Evolutionary conservation across 768 basidiomycete genomes (phyloP).

Genomic region (Trametes cingulata): DNA sequence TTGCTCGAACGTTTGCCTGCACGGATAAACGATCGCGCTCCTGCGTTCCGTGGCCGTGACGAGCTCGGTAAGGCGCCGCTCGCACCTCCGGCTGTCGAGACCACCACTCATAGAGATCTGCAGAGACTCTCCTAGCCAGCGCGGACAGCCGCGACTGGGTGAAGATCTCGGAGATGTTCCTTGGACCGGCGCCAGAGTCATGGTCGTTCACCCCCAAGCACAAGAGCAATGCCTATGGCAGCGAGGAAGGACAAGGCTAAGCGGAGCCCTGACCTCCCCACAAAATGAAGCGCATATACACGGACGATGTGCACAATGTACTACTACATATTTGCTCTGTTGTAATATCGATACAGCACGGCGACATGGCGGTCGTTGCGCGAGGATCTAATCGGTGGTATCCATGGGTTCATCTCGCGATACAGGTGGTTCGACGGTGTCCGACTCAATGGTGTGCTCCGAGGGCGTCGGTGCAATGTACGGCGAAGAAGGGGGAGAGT

Average conservation of each 20-base stretch:
- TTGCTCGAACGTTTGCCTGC: constrained; percentile 81
- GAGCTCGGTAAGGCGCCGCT: constrained; percentile 62
- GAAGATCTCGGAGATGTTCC: constrained; percentile 92
- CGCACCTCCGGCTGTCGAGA: constrained; percentile 6
- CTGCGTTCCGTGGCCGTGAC: constrained; percentile 82
- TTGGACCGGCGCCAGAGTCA: constrained; percentile 80
- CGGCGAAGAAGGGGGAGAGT: constrained; percentile 28
- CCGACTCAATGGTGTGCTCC: constrained; percentile 26
- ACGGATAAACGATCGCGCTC: constrained; percentile 88
- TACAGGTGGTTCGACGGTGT: constrained; percentile 21
- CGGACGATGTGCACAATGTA: constrained; percentile 1
- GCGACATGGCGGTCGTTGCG: too few relatives aligned
- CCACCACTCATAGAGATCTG: neutral
- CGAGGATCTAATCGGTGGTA: neutral
- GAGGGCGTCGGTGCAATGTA: constrained; percentile 15
- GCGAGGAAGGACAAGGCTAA: constrained; percentile 61
- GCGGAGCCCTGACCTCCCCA: neutral
- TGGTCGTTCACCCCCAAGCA: constrained; percentile 93
- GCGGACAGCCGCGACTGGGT: constrained; percentile 85
- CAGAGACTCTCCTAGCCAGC: constrained; percentile 85
- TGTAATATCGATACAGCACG: neutral
- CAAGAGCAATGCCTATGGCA: constrained; percentile 78
- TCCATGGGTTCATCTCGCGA: constrained; percentile 29
- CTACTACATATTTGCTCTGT: neutral
- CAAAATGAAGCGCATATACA: neutral